Evolutionary conservation across 169 alveolate genomes (phyloP).

Genomic region (Cryptosporidium xiaoi): DNA sequence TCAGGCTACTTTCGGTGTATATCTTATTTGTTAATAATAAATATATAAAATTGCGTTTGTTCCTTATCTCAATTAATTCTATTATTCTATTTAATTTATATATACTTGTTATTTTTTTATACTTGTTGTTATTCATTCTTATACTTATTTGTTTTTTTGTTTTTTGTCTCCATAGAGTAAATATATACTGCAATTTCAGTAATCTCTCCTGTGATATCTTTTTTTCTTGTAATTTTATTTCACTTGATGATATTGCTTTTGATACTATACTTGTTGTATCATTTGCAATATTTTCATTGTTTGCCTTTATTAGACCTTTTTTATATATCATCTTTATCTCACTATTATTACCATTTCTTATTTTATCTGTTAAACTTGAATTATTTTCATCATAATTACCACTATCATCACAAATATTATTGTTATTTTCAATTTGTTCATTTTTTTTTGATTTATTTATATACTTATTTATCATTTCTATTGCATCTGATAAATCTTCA

Average conservation of each 20-base stretch:
- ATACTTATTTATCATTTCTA: conserved; percentile 63
- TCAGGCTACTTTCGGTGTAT: not conserved
- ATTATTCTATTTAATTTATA: not conserved
- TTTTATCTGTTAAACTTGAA: not conserved
- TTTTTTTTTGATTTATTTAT: conserved; percentile 29
- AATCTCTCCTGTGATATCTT: conserved; percentile 36
- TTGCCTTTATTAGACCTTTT: not conserved
- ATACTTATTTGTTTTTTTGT: not conserved
- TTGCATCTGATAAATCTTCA: conserved; percentile 57
- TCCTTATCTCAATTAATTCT: conserved; percentile 1
- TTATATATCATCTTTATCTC: not conserved
- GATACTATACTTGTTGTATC: conserved; percentile 53
- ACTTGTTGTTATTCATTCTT: not conserved
- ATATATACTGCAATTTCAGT: conserved; percentile 21
- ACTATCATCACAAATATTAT: not conserved
- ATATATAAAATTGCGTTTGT: not conserved
- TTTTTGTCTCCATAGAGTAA: conserved; percentile 48
- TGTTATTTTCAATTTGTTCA: not conserved
- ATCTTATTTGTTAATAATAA: not conserved
- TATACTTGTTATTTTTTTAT: not conserved
- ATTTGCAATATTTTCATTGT: not conserved
- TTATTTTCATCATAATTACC: not conserved
- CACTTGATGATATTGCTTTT: conserved; percentile 30
- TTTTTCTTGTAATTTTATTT: conserved; percentile 32
- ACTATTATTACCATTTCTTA: not conserved